These are phyloP conservation scores for Penicillium sp. DNA, from an alignment of 2,329 filamentous ascomycete species.

Conservation along the genomic window DNA sequence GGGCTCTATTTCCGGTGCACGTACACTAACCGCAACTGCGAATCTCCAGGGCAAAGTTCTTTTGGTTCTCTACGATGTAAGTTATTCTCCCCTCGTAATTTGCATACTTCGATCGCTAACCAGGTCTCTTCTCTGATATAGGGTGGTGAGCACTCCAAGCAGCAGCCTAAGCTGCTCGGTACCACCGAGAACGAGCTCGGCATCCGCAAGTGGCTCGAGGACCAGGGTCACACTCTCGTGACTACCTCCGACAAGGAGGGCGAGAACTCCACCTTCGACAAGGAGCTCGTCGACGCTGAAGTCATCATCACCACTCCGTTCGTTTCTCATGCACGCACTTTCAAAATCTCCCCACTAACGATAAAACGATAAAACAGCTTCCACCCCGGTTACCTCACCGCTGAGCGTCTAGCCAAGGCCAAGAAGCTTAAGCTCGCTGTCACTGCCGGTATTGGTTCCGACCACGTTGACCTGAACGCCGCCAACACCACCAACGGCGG, in stretches of 20 bases:
- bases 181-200: slow-evolving; percentile 98
- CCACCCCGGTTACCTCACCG: slow-evolving; percentile 95
- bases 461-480: slow-evolving; percentile 93
- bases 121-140: slow-evolving; percentile 20
- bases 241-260: slow-evolving; percentile 98
- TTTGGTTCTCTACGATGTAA: slow-evolving; percentile 82
- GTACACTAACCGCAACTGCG: slow-evolving; percentile 57
- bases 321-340: background rate
- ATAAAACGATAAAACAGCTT: slow-evolving; percentile 43
- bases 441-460: slow-evolving; percentile 94
- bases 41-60: slow-evolving; percentile 87
- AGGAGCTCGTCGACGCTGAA: slow-evolving; percentile 92
- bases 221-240: slow-evolving; percentile 88
- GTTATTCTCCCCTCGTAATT: slow-evolving; percentile 24
- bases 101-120: slow-evolving; percentile 7
- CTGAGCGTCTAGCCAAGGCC: slow-evolving; percentile 89
- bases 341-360: background rate
- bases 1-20: slow-evolving; percentile 44
- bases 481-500: slow-evolving; percentile 98
- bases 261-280: slow-evolving; percentile 83
- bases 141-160: slow-evolving; percentile 74
- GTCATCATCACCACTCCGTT: slow-evolving; percentile 93
- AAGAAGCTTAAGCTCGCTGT: slow-evolving; percentile 98
- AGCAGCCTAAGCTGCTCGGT: slow-evolving; percentile 81
- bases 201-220: slow-evolving; percentile 93